Conservation (phyloP, 129 eudicot genomes). For the Arctium minus region DNA sequence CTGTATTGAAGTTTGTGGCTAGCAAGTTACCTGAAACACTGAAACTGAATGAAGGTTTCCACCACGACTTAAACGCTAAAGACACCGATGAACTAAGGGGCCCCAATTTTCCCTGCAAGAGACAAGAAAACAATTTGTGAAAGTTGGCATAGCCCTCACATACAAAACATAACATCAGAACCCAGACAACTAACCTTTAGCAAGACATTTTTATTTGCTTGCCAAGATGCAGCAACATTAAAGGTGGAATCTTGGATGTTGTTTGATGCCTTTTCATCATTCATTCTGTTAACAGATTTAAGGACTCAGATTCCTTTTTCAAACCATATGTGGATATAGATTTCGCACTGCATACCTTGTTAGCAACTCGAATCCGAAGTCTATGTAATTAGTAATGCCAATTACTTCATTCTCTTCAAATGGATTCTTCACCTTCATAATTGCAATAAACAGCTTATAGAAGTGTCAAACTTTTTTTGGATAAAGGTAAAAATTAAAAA, state of each 20-base stretch:
- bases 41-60: conserved; percentile 93
- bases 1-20: background rate
- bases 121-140: background rate
- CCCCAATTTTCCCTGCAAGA: conserved; percentile 76
- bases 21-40: conserved; percentile 65
- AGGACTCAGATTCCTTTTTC: conserved; percentile 7
- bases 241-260: conserved; percentile 73
- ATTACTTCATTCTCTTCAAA: conserved; percentile 71
- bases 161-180: background rate
- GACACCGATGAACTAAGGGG: conserved; percentile 82
- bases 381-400: conserved; percentile 89
- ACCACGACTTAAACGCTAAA: conserved; percentile 93
- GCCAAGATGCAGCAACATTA: conserved; percentile 98
- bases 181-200: conserved; percentile 51
- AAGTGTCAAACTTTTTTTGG: no score
- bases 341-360: conserved; percentile 49
- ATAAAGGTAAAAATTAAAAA: no score
- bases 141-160: background rate
- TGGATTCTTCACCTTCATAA: conserved; percentile 72
- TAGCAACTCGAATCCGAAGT: conserved; percentile 84
- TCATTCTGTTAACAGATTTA: conserved; percentile 42
- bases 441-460: background rate
- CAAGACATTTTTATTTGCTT: conserved; percentile 86
- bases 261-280: conserved; percentile 44
- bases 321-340: background rate